Base-by-base conservation (phyloP, 768 basidiomycete species). In the Mycena filopes region DNA sequence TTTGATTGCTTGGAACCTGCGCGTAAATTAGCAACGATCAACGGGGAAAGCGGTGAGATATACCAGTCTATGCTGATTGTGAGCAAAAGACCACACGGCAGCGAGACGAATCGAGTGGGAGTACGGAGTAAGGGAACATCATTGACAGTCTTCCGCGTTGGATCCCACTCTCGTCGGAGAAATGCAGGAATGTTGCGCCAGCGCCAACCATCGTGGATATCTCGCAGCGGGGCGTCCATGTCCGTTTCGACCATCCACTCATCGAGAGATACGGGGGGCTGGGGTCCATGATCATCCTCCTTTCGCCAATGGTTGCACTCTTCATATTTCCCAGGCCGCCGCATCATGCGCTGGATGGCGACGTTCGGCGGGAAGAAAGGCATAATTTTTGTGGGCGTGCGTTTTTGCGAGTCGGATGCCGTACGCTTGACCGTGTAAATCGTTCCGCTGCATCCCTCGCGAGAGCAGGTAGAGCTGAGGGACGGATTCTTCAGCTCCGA, bases 331-430 rank as follows among this genome's bases (percentile, higher is more conserved):
- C 21, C 54, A 2, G 54, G 55, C 4, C 55, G 41, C 16, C 16
- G 20, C 41, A 56, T 28, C 55, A 56, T 56, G 25, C 42, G 42
- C 45, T 38, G 20, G 10, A 55, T 38, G 15, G 53, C 53, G 40
- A 38, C 8, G 11, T 55, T 42, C 4, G 53, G 53, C 7, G 33
- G 36, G 53, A 55, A 26, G 20, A 56, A 56, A 10, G 42, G 55
- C 55, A 56, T 56, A 2, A 56, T 56, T n/a, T 43, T 43, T 11
- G 26, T 46, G 2, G 55, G 55, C 1, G 43, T 46, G 12, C 55
- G 55, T 29, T 56, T 56, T 10, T 28, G 31, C 26, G 10, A 26
- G 23, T 15, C 2, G 12, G 41, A 28, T 5, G 43, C 28, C 15
- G 26, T 56, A 3, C 18, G 48, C 20, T 50, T 50, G 2, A n/a